These are phyloP conservation scores for Coniosporium apollinis DNA, from an alignment of 495 filamentous ascomycete species.

Conservation along the genomic window DNA sequence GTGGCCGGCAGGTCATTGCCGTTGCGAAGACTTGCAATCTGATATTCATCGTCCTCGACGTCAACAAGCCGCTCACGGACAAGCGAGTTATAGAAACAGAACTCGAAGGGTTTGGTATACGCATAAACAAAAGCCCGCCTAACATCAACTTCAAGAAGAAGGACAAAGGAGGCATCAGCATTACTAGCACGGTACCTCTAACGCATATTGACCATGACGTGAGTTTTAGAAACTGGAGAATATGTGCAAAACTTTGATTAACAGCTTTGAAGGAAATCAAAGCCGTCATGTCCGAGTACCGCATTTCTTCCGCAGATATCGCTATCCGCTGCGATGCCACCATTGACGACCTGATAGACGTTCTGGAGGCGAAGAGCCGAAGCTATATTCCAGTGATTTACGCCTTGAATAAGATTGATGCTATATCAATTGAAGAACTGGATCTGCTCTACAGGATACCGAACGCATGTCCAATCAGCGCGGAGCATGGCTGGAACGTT, in stretches of 20 bases:
- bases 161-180: slow-evolving; percentile 91
- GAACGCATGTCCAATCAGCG: slow-evolving; percentile 89
- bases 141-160: slow-evolving; percentile 99
- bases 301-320: slow-evolving; percentile 92
- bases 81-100: slow-evolving; percentile 95
- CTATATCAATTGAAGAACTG: slow-evolving; percentile 92
- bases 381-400: slow-evolving; percentile 97
- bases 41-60: slow-evolving; percentile 96
- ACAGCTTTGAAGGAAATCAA: slow-evolving; percentile 67
- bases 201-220: slow-evolving; percentile 83
- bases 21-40: slow-evolving; percentile 97
- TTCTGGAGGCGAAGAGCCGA: slow-evolving; percentile 87
- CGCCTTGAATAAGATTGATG: slow-evolving; percentile 97
- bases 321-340: slow-evolving; percentile 93
- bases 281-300: slow-evolving; percentile 94
- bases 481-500: slow-evolving; percentile 96
- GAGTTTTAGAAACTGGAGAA: slow-evolving; percentile 10
- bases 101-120: slow-evolving; percentile 91
- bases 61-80: slow-evolving; percentile 95
- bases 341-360: slow-evolving; percentile 82
- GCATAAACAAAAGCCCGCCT: slow-evolving; percentile 91
- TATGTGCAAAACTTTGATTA: slow-evolving; percentile 11
- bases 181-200: slow-evolving; percentile 81
- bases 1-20: slow-evolving; percentile 96
- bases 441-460: slow-evolving; percentile 93